phyloP scores from a whole-genome alignment of 2,329 filamentous ascomycete species.

The Penicillium sp. region DNA sequence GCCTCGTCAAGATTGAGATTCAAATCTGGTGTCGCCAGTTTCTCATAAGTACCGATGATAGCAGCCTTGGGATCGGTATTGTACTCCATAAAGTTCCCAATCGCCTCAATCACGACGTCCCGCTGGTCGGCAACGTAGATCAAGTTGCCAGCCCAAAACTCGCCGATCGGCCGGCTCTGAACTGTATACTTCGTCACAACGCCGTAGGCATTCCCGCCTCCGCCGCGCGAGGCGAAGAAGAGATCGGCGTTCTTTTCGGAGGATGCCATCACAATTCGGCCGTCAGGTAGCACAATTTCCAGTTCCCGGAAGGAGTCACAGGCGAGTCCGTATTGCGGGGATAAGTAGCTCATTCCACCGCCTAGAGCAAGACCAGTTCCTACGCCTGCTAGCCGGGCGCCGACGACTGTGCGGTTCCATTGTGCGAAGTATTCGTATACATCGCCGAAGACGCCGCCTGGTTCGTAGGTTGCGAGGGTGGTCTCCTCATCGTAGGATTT shows the following conservation, averaged over 20 bases:
- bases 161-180: conserved; percentile 25
- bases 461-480: conserved; percentile 26
- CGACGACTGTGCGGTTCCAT: conserved; percentile 26
- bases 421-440: conserved; percentile 23
- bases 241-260: conserved; percentile 13
- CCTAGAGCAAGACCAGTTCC: conserved; percentile 27
- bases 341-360: conserved; percentile 28
- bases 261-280: conserved; percentile 17
- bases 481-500: conserved; percentile 26
- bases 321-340: conserved; percentile 28
- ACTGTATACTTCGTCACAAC: conserved; percentile 29
- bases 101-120: conserved; percentile 28
- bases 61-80: conserved; percentile 36
- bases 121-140: conserved; percentile 29
- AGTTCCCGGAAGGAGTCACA: conserved; percentile 28
- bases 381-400: conserved; percentile 25
- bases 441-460: conserved; percentile 27
- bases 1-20: conserved; percentile 33
- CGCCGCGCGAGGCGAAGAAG: conserved; percentile 26
- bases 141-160: conserved; percentile 31
- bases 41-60: conserved; percentile 36
- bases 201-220: conserved; percentile 29
- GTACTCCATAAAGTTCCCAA: conserved; percentile 31
- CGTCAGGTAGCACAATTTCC: conserved; percentile 21
- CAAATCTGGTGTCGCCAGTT: conserved; percentile 28